Percentiles rank a stretch among this genome's conserved stretches.
Conservation (phyloP, 1,284 basidiomycete species). For the Golubevia sp. region DNA sequence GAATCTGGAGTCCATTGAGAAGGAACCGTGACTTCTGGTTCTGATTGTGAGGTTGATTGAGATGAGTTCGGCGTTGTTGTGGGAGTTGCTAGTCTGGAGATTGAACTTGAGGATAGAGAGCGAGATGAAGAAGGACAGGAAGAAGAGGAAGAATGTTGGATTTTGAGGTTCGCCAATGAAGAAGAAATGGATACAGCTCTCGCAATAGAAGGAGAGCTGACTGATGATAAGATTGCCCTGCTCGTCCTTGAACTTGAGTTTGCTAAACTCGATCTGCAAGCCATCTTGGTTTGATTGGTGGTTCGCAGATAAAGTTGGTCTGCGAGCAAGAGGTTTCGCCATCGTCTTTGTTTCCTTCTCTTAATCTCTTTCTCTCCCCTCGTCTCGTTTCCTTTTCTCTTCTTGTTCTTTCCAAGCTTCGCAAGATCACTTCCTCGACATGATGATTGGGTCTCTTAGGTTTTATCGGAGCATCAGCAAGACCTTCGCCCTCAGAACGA, state of each 20-base stretch:
- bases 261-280: neutral
- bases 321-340: too few species aligned
- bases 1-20: conserved; percentile 45
- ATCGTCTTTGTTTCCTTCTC: too few species aligned
- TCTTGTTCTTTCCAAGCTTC: too few species aligned
- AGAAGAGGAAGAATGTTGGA: neutral
- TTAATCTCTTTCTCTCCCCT: too few species aligned
- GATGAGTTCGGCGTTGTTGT: neutral
- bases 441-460: too few species aligned
- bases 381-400: too few species aligned
- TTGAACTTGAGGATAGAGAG: neutral
- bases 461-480: too few species aligned
- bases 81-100: neutral
- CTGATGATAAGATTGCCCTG: neutral
- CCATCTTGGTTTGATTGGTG: too few species aligned
- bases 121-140: neutral
- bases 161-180: too few species aligned
- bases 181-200: neutral
- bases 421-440: too few species aligned
- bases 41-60: neutral
- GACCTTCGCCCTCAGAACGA: too few species aligned
- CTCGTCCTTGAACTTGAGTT: neutral
- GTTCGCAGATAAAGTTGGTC: too few species aligned
- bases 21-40: neutral
- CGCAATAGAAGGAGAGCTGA: neutral